These are phyloP conservation scores for Fusarium napiforme DNA, from an alignment of 2,329 filamentous ascomycete genomes.

Conservation along the genomic window DNA sequence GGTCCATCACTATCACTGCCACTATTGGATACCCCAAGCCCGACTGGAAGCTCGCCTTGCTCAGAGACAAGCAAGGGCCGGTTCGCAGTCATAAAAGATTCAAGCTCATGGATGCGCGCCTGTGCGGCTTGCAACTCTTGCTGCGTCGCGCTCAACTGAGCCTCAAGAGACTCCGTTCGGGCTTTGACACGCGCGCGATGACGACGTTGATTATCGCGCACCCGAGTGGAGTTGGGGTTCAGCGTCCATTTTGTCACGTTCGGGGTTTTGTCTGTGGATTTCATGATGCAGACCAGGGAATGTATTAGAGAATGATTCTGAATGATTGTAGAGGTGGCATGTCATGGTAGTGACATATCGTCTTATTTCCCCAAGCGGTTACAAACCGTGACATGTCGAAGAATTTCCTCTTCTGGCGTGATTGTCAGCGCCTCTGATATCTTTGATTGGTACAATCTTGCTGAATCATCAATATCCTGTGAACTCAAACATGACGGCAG, in stretches of 20 bases:
- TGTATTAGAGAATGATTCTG: neutral
- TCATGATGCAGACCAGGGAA: neutral
- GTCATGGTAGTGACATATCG: neutral
- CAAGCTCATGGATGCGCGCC: neutral
- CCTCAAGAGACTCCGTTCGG: slow-evolving; percentile 48
- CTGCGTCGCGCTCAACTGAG: slow-evolving; percentile 31
- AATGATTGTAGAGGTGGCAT: neutral
- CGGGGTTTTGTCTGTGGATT: neutral
- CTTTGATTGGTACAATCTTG: neutral
- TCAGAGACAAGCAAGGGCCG: neutral
- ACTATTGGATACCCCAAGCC: fast-evolving
- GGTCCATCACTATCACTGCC: neutral
- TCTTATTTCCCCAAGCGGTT: neutral
- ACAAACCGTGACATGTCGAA: neutral
- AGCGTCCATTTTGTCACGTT: slow-evolving; percentile 11
- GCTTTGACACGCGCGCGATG: slow-evolving; percentile 58
- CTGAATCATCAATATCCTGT: neutral
- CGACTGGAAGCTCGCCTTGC: neutral
- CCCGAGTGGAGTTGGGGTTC: slow-evolving; percentile 49
- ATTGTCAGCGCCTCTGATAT: fast-evolving
- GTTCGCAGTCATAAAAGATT: neutral
- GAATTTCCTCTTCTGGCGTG: neutral
- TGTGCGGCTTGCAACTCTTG: slow-evolving; percentile 1
- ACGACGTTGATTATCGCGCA: slow-evolving; percentile 63
- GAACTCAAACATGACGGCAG: too few relatives aligned